A percentile compares a stretch with the other conserved stretches of the same genome.
Evolutionary conservation across 306 rosid genomes (phyloP).

Genomic region (Ormosia semicastrata): DNA sequence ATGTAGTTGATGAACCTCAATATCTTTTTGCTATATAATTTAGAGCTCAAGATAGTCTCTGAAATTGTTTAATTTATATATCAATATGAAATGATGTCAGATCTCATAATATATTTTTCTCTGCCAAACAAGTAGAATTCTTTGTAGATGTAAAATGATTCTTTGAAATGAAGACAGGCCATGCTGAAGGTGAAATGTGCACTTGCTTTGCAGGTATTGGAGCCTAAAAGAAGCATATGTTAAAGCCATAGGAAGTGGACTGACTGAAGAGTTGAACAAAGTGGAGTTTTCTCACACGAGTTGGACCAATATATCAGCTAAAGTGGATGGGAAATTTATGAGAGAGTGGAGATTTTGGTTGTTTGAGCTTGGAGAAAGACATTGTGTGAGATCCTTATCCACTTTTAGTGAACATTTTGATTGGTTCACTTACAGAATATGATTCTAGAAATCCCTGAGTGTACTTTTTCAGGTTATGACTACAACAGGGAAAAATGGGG

Average conservation of each 20-base stretch:
- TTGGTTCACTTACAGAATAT: not conserved
- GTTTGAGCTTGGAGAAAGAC: slow-evolving; percentile 48
- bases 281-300: slow-evolving; percentile 71
- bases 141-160: not conserved
- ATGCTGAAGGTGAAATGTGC: not conserved
- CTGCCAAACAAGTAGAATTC: not conserved
- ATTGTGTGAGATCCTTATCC: slow-evolving; percentile 44
- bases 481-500: not conserved
- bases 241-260: slow-evolving; percentile 83
- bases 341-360: slow-evolving; percentile 79
- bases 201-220: slow-evolving; percentile 69
- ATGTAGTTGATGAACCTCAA: not conserved
- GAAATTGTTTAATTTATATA: not conserved
- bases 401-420: not conserved
- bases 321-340: slow-evolving; percentile 50
- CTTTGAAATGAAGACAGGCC: not conserved
- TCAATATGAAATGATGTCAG: not conserved
- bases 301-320: slow-evolving; percentile 62
- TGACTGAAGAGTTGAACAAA: slow-evolving; percentile 54
- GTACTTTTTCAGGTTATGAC: not conserved
- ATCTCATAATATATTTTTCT: not conserved
- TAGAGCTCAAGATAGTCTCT: slow-evolving; percentile 4
- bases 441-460: not conserved
- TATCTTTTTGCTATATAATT: not conserved
- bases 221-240: slow-evolving; percentile 88